Evolutionary conservation across 2,329 filamentous ascomycete species (phyloP).

Genomic region (Boeremia exigua): DNA sequence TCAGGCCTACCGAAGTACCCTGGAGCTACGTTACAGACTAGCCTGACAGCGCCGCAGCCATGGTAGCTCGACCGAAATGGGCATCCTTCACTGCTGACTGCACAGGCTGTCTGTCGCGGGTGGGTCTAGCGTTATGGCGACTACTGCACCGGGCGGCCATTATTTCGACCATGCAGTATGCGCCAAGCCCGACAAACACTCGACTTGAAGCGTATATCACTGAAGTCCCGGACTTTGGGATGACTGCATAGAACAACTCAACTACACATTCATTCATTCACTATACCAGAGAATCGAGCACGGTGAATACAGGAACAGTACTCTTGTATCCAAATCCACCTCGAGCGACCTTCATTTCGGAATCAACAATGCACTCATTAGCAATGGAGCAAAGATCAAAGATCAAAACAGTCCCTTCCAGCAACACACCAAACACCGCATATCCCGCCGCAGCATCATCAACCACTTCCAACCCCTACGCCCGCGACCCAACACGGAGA

Average conservation of each 20-base stretch:
- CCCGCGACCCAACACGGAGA: conserved; percentile 41
- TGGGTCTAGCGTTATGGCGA: conserved; percentile 26
- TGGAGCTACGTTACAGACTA: conserved; percentile 22
- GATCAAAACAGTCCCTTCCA: conserved; percentile 21
- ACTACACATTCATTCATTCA: conserved; percentile 11
- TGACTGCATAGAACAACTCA: conserved; percentile 9
- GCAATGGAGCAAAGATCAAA: conserved; percentile 27
- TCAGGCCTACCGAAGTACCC: conserved; percentile 22
- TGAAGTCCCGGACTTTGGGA: conserved; percentile 26
- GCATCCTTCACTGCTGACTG: conserved; percentile 13
- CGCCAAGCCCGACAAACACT: conserved; percentile 30
- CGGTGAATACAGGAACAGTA: background rate
- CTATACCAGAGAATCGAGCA: background rate
- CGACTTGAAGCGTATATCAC: conserved; percentile 33
- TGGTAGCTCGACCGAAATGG: conserved; percentile 22
- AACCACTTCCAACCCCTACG: conserved; percentile 32
- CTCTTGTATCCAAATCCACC: background rate
- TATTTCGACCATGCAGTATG: conserved; percentile 22
- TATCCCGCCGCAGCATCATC: background rate
- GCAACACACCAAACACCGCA: conserved; percentile 19
- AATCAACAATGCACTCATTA: background rate
- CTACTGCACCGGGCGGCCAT: conserved; percentile 36
- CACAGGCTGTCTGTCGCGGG: conserved; percentile 26
- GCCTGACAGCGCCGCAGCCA: conserved; percentile 14
- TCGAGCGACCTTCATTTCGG: background rate